Percentiles rank a stretch among this genome's conserved stretches.
Conservation (phyloP, 768 basidiomycete species). For the Lepiota venenata region DNA sequence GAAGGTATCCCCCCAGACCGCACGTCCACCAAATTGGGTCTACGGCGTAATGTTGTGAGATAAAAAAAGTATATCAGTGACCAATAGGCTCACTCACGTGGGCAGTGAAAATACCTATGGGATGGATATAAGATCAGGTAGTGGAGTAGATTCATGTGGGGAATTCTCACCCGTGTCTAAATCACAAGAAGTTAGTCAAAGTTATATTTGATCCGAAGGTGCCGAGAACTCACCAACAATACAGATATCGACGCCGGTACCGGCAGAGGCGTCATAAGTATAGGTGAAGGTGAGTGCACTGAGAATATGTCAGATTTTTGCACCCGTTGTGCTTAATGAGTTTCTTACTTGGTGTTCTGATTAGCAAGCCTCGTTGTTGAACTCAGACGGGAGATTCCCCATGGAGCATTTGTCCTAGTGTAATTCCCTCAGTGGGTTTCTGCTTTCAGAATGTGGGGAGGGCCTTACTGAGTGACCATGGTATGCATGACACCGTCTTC, state of each 20-base stretch:
- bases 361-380: conserved; percentile 15
- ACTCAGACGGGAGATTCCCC: conserved; percentile 28
- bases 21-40: conserved; percentile 35
- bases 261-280: conserved; percentile 13
- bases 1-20: conserved; percentile 33
- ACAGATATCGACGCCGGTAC: conserved; percentile 34
- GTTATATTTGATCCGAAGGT: background rate
- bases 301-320: background rate
- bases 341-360: conserved; percentile 9
- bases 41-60: background rate
- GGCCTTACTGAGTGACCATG: conserved; percentile 19
- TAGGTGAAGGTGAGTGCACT: conserved; percentile 20
- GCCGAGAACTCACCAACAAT: conserved; percentile 27
- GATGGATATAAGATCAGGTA: background rate
- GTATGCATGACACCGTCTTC: conserved; percentile 28
- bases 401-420: conserved; percentile 27
- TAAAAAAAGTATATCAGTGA: background rate
- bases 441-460: background rate
- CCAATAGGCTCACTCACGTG: conserved; percentile 17
- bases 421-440: background rate
- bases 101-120: conserved; percentile 18
- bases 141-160: background rate
- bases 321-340: background rate
- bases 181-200: background rate
- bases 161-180: conserved; percentile 21